Conservation (phyloP, 1,284 basidiomycete species). For the Boletus hoseneyae region DNA sequence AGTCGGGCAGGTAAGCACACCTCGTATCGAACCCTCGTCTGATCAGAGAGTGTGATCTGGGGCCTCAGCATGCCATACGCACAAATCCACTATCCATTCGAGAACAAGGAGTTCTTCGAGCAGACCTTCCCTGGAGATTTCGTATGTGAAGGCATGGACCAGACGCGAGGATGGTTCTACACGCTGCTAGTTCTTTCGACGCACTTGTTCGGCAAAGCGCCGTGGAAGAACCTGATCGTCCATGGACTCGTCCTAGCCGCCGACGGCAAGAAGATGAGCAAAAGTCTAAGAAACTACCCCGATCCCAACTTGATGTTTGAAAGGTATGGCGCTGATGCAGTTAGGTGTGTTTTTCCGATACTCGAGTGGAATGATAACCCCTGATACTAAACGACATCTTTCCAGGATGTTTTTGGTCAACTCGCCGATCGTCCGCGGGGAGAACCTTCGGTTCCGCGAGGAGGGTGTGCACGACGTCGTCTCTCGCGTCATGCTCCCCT, state of each 20-base stretch:
- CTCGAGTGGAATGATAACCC: neutral
- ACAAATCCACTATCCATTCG: conserved; percentile 97
- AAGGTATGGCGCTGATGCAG: conserved; percentile 94
- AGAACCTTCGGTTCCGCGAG: conserved; percentile 97
- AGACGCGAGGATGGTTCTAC: conserved; percentile 99
- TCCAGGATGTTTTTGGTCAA: conserved; percentile 95
- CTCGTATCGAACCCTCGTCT: neutral
- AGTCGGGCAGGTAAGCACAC: conserved; percentile 83
- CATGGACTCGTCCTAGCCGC: conserved; percentile 94
- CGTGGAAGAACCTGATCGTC: conserved; percentile 98
- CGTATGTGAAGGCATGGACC: conserved; percentile 95
- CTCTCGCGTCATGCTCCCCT: conserved; percentile 93
- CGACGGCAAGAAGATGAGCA: conserved; percentile 99
- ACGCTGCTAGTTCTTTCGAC: conserved; percentile 95
- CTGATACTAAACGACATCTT: neutral
- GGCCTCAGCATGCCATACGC: conserved; percentile 92
- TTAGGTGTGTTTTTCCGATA: conserved; percentile 52
- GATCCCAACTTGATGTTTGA: conserved; percentile 92
- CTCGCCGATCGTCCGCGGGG: conserved; percentile 97
- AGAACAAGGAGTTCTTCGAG: conserved; percentile 89
- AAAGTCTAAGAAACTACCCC: conserved; percentile 97
- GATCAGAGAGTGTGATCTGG: conserved; percentile 4
- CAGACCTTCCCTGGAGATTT: conserved; percentile 95
- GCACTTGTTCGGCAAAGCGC: conserved; percentile 89
- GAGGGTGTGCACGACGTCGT: conserved; percentile 97